Conservation (phyloP, 2,329 filamentous ascomycete genomes). For the Calonectria hongkongensis region DNA sequence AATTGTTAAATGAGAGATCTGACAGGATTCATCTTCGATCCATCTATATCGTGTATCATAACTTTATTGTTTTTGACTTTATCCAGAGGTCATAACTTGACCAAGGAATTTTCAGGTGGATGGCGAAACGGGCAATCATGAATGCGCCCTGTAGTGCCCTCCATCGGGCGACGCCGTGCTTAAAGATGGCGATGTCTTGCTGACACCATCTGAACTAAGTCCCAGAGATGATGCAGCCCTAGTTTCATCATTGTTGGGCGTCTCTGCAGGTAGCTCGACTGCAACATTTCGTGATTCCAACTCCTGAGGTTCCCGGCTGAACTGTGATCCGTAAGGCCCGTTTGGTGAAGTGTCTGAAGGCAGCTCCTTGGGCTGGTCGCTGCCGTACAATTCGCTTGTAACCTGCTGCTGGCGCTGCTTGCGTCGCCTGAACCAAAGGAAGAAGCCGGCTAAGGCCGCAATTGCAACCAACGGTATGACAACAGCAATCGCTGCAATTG, state of each 20-base stretch:
- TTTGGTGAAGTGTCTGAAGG: constrained; percentile 7
- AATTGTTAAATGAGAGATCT: not conserved
- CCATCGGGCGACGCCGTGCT: constrained; percentile 1
- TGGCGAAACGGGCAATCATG: constrained; percentile 15
- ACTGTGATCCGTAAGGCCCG: constrained; percentile 41
- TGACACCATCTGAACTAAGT: constrained; percentile 18
- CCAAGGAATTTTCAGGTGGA: not conserved
- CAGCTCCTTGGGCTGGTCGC: constrained; percentile 38
- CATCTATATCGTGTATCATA: not conserved
- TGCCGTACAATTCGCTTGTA: constrained; percentile 4
- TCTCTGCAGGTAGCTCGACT: constrained; percentile 42
- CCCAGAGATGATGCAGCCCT: constrained; percentile 27
- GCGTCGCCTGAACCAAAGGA: constrained; percentile 57
- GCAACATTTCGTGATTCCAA: constrained; percentile 21
- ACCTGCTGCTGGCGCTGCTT: constrained; percentile 30
- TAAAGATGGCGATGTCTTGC: constrained; percentile 13
- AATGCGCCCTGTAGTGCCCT: not conserved
- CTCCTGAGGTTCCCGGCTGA: constrained; percentile 30
- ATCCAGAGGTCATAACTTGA: not conserved
- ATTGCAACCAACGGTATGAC: constrained; percentile 56
- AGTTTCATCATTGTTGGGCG: constrained; percentile 1
- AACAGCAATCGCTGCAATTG: constrained; percentile 56
- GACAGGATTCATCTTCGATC: not conserved
- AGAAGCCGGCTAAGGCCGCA: constrained; percentile 48
- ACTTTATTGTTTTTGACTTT: not conserved